These are phyloP conservation scores for Floccularia luteovirens DNA, from an alignment of 768 basidiomycete genomes.

Conservation along the genomic window DNA sequence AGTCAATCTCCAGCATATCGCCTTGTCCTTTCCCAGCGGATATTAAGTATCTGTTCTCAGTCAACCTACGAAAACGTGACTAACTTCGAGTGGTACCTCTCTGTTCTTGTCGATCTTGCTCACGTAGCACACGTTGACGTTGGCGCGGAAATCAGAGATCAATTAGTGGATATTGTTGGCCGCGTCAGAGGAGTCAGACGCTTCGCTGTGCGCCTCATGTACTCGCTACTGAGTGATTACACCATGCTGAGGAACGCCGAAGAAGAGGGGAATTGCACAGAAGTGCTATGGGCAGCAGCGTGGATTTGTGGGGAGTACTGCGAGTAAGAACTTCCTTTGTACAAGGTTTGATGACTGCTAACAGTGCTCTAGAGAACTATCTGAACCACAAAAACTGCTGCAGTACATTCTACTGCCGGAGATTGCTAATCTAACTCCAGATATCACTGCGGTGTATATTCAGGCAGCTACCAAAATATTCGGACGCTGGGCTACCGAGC, in stretches of 20 bases:
- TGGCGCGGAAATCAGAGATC: constrained; percentile 71
- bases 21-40: constrained; percentile 68
- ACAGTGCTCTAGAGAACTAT: constrained; percentile 52
- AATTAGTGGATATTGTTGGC: constrained; percentile 81
- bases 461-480: constrained; percentile 84
- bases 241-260: constrained; percentile 58
- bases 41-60: constrained; percentile 81
- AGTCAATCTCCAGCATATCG: constrained; percentile 82
- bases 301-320: constrained; percentile 97
- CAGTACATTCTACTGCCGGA: constrained; percentile 60
- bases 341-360: background rate
- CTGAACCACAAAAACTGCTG: constrained; percentile 68
- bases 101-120: constrained; percentile 86
- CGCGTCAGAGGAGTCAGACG: constrained; percentile 69
- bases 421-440: constrained; percentile 47
- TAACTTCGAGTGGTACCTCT: constrained; percentile 98
- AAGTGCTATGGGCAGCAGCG: constrained; percentile 89
- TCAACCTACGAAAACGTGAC: constrained; percentile 80
- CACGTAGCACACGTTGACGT: constrained; percentile 80
- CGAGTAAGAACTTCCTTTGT: constrained; percentile 44
- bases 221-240: constrained; percentile 74
- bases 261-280: constrained; percentile 70
- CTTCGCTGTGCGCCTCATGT: constrained; percentile 82
- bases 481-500: constrained; percentile 72
- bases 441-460: constrained; percentile 72